Evolutionary conservation across 2,329 filamentous ascomycete species (phyloP).

Genomic region (Trichoderma sp.): DNA sequence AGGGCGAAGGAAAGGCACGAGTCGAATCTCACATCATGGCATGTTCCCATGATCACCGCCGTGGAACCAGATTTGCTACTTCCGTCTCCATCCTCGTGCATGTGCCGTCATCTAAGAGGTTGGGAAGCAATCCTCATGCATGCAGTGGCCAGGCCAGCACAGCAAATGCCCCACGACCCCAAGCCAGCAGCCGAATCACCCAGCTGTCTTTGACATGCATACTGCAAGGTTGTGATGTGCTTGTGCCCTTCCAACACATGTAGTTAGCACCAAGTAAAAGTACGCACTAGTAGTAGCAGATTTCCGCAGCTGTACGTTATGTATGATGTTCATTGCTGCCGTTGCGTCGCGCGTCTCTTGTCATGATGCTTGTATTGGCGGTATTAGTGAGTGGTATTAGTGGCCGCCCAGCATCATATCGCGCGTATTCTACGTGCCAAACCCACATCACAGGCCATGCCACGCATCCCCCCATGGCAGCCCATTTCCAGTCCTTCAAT

Average conservation of each 20-base stretch:
- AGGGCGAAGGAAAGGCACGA: not conserved
- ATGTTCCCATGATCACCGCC: slow-evolving; percentile 14
- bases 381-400: not conserved
- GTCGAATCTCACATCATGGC: slow-evolving; percentile 5
- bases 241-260: not conserved
- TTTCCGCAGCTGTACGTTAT: not conserved
- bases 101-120: slow-evolving; percentile 9
- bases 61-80: slow-evolving; percentile 7
- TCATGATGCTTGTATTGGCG: not conserved
- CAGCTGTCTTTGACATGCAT: slow-evolving; percentile 13
- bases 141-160: slow-evolving; percentile 8
- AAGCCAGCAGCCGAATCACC: slow-evolving; percentile 13
- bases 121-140: not conserved
- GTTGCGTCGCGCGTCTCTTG: not conserved
- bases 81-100: slow-evolving; percentile 12
- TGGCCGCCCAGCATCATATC: not conserved
- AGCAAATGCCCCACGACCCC: slow-evolving; percentile 11
- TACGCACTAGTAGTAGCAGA: not conserved
- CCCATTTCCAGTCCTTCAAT: slow-evolving; percentile 17
- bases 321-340: not conserved
- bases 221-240: not conserved
- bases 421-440: not conserved
- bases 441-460: slow-evolving; percentile 7
- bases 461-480: slow-evolving; percentile 2
- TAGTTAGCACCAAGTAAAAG: not conserved